Evolutionary conservation across 2,329 filamentous ascomycete species (phyloP), one percentile per base, ranked within the genome.

Genomic region (Curvularia eragrostidis): DNA sequence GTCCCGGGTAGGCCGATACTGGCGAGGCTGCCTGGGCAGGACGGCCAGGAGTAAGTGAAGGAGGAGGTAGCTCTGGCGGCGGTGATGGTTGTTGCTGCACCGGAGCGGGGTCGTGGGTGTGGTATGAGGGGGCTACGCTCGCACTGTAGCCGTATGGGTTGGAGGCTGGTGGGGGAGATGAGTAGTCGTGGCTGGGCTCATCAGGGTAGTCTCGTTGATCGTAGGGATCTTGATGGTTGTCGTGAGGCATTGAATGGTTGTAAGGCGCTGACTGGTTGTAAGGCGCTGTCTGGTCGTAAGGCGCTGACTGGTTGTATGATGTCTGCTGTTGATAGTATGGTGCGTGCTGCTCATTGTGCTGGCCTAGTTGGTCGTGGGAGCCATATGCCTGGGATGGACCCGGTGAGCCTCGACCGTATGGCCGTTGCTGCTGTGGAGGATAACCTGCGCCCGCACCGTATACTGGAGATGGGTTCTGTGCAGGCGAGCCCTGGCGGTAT

Each of bases 321-420:
- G 46, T 19, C 12, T 15, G 12, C 9, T 21, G 57, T 36, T 49
- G 55, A 10, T 39, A 49, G 39, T 62, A 59, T 2, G 48, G n/a
- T 6, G 41, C 28, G 28, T 42, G 52, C 13, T 52, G 52, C 13
- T 62, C 54, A 48, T 56, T 60, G 46, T 67, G 62, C 13, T 52
- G 58, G 32, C 54, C 55, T 3, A 47, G 42, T 8, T 63, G 59
- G 30, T 62, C 61, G 30, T 61, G 65, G 19, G 64, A 62, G 48
- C 55, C 47, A 51, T 67, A 63, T 18, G 58, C 32, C n/a, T 65
- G 64, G 13, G 54, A 39, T 24, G 55, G 52, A 3, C 47, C 61
- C 24, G 66, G 66, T 8, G 59, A 64, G n/a, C 46, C 58, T 24
- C 61, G 64, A 18, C 54, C 60, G 28, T 66, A 65, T 26, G 44